phyloP scores from a whole-genome alignment of 2,329 filamentous ascomycete species.

The Neonectria hederae region DNA sequence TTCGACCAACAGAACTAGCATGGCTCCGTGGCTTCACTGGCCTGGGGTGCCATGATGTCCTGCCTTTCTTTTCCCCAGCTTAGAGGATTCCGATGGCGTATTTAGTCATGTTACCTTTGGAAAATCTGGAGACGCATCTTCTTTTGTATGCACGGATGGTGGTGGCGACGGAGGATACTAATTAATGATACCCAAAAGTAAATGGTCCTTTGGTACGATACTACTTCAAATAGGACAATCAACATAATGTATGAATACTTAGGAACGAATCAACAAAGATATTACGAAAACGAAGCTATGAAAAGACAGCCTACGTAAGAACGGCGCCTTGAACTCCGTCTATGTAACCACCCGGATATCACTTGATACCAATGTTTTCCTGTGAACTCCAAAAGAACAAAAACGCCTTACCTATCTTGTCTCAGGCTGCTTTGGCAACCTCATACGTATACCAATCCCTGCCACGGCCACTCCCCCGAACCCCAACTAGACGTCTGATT shows the following conservation, averaged over 20 bases:
- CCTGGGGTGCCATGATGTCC: not conserved
- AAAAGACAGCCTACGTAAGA: not conserved
- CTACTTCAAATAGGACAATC: not conserved
- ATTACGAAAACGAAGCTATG: not conserved
- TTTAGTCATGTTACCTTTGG: not conserved
- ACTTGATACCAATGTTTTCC: constrained; percentile 1
- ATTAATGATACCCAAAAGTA: constrained; percentile 21
- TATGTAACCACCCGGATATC: not conserved
- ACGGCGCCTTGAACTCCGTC: not conserved
- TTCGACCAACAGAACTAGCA: constrained; percentile 33
- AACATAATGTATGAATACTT: constrained; percentile 3
- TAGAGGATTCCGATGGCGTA: not conserved
- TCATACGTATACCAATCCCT: constrained; percentile 5
- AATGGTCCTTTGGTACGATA: not conserved
- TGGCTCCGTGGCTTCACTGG: not conserved
- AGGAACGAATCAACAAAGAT: not conserved
- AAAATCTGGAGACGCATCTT: not conserved
- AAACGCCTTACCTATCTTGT: not conserved
- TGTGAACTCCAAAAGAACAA: not conserved
- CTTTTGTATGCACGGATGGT: constrained; percentile 6
- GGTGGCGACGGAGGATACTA: not conserved
- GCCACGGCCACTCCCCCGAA: constrained; percentile 18
- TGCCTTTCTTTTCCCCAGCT: not conserved
- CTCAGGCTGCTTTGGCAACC: not conserved
- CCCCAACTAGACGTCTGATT: not conserved